phyloP scores from a whole-genome alignment of 257 asterid species.

The Anisodus tanguticus region DNA sequence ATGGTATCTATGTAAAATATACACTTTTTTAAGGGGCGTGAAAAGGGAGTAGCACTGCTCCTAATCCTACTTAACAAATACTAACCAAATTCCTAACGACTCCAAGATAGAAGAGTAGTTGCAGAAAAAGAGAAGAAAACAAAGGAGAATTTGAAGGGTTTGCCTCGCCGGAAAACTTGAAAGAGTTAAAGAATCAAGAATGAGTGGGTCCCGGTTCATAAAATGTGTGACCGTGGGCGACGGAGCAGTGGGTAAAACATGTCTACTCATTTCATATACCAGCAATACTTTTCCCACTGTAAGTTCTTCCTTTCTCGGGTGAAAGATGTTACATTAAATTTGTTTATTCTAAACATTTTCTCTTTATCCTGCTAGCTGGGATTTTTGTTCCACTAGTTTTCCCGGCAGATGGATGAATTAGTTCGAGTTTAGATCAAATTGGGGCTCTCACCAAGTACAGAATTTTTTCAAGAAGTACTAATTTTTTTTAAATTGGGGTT shows the following conservation, averaged over 20 bases:
- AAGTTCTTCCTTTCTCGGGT: background rate
- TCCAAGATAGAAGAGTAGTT: background rate
- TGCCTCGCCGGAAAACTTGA: slow-evolving; percentile 7
- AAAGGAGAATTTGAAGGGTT: background rate
- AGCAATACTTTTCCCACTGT: slow-evolving; percentile 36
- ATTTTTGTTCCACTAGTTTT: background rate
- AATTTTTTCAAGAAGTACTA: too few relatives aligned
- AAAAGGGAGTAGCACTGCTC: background rate
- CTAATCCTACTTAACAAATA: too few relatives aligned
- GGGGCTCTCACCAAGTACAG: background rate
- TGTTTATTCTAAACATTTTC: too few relatives aligned
- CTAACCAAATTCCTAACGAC: background rate
- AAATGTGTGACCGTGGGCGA: slow-evolving; percentile 39
- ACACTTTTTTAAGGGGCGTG: too few relatives aligned
- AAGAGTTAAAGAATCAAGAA: slow-evolving; percentile 1
- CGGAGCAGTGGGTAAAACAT: slow-evolving; percentile 42
- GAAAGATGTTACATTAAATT: background rate
- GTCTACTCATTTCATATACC: slow-evolving; percentile 35
- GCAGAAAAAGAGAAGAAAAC: slow-evolving; percentile 3
- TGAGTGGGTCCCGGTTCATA: slow-evolving; percentile 34
- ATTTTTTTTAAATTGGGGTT: background rate
- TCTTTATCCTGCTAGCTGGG: background rate
- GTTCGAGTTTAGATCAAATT: background rate
- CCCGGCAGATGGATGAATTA: background rate
- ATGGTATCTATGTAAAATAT: too few relatives aligned